Evolutionary conservation across 345 rosid species (phyloP).

Genomic region (Pugionium cornutum): DNA sequence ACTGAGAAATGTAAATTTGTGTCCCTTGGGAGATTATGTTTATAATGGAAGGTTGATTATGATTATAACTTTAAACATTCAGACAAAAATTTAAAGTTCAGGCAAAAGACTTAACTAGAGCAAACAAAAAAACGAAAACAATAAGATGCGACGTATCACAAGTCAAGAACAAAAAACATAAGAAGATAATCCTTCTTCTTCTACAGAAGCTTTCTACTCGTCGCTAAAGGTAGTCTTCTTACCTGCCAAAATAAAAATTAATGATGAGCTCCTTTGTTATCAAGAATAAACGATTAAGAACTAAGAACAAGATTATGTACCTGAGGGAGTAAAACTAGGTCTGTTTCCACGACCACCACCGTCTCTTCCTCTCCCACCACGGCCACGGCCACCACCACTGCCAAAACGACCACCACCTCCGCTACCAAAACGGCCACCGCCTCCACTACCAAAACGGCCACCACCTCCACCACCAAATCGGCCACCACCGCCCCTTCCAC

Average conservation of each 20-base stretch:
- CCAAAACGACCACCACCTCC: constrained; percentile 25
- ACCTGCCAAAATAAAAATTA: constrained; percentile 30
- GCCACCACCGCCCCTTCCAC: constrained; percentile 45
- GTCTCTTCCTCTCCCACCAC: constrained; percentile 27
- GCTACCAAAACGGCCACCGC: constrained; percentile 35
- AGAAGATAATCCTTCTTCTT: constrained; percentile 9
- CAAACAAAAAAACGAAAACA: constrained; percentile 15
- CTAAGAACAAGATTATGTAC: not conserved
- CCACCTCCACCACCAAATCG: constrained; percentile 39
- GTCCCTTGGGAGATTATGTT: not conserved
- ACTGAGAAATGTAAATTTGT: constrained; percentile 33
- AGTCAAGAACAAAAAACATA: not conserved
- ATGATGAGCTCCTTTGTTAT: not conserved
- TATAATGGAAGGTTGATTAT: not conserved
- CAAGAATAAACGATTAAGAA: constrained; percentile 1
- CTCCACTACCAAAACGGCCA: constrained; percentile 27
- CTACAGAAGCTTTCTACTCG: constrained; percentile 32
- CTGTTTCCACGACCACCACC: constrained; percentile 39
- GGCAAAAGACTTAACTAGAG: constrained; percentile 12
- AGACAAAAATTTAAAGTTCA: constrained; percentile 32
- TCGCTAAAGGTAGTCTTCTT: constrained; percentile 47
- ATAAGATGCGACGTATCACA: constrained; percentile 8
- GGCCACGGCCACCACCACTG: constrained; percentile 39
- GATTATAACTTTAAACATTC: constrained; percentile 8
- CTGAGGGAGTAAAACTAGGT: constrained; percentile 42